These are phyloP conservation scores for Kluyveromyces sp. DNA, from an alignment of 1,139 yeast genomes.

Conservation along the genomic window DNA sequence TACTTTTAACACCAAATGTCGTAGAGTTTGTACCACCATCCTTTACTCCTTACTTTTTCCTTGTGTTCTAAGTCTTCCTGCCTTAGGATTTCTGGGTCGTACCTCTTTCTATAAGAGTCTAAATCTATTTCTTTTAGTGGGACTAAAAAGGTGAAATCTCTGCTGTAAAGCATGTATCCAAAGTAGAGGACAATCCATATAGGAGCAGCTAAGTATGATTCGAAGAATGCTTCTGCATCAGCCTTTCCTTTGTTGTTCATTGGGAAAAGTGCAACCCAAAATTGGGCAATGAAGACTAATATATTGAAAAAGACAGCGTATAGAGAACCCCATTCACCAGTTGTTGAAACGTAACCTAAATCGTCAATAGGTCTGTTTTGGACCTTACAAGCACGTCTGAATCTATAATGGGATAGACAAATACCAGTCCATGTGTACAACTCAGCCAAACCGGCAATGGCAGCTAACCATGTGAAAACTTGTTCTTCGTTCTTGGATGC, in stretches of 20 bases:
- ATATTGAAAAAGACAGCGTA: slow-evolving; percentile 38
- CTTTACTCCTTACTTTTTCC: slow-evolving; percentile 26
- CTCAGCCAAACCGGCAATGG: slow-evolving; percentile 53
- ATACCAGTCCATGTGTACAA: slow-evolving; percentile 55
- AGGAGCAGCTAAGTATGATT: slow-evolving; percentile 53
- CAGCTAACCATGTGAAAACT: slow-evolving; percentile 54
- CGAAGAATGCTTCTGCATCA: slow-evolving; percentile 47
- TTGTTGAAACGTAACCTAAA: slow-evolving; percentile 43
- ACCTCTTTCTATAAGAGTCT: slow-evolving; percentile 62
- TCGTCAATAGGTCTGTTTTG: slow-evolving; percentile 46
- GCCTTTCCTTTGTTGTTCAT: slow-evolving; percentile 39
- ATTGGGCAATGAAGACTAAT: slow-evolving; percentile 45
- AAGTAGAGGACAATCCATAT: slow-evolving; percentile 46
- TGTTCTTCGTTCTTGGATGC: slow-evolving; percentile 45
- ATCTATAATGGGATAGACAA: slow-evolving; percentile 47
- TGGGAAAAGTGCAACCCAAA: slow-evolving; percentile 65
- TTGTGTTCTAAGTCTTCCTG: slow-evolving; percentile 49
- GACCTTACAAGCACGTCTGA: slow-evolving; percentile 46
- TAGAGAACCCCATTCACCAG: slow-evolving; percentile 43
- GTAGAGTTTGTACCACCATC: slow-evolving; percentile 32
- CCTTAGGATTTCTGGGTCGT: slow-evolving; percentile 57
- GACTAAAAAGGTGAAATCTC: slow-evolving; percentile 42
- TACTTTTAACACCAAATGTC: slow-evolving; percentile 42
- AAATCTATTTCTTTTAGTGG: slow-evolving; percentile 49
- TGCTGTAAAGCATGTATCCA: slow-evolving; percentile 46